Evolutionary conservation across 2,329 filamentous ascomycete species (phyloP).

Genomic region (Fusarium globosum): DNA sequence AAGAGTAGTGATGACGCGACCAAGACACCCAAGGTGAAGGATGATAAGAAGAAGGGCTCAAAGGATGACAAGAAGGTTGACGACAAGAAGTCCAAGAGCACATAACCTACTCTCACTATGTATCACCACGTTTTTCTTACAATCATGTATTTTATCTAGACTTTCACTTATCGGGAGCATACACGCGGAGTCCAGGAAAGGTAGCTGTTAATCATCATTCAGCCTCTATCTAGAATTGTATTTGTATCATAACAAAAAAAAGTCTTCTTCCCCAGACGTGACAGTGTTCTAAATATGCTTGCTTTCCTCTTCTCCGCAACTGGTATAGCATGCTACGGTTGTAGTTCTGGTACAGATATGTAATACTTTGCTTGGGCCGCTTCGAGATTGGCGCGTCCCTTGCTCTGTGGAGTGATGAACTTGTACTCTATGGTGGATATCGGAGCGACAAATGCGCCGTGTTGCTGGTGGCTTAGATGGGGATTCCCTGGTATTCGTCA

Average conservation of each 20-base stretch:
- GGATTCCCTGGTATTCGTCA: conserved; percentile 89
- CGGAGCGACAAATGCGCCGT: not conserved
- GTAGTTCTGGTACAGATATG: not conserved
- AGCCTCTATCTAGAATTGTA: not conserved
- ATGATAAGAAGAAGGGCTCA: not conserved
- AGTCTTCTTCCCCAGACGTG: not conserved
- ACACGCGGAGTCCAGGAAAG: not conserved
- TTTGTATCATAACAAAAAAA: not conserved
- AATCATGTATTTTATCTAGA: not conserved
- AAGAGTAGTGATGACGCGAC: not conserved
- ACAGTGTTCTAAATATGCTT: not conserved
- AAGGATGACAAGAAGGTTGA: not conserved
- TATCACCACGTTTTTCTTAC: not conserved
- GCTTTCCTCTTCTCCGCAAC: not conserved
- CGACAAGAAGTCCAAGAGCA: not conserved
- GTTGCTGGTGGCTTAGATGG: conserved; percentile 46
- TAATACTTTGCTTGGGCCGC: not conserved
- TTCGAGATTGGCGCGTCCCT: not conserved
- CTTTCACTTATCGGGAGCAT: not conserved
- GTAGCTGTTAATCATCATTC: not conserved
- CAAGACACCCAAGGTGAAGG: not conserved
- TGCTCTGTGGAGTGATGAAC: not conserved
- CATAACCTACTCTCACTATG: not conserved
- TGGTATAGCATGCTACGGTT: not conserved
- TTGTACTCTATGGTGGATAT: not conserved